Percentiles rank a stretch among this genome's conserved stretches.
These are phyloP conservation scores for Narthecium ossifragum DNA, from an alignment of 106 monocot species.

Conservation along the genomic window DNA sequence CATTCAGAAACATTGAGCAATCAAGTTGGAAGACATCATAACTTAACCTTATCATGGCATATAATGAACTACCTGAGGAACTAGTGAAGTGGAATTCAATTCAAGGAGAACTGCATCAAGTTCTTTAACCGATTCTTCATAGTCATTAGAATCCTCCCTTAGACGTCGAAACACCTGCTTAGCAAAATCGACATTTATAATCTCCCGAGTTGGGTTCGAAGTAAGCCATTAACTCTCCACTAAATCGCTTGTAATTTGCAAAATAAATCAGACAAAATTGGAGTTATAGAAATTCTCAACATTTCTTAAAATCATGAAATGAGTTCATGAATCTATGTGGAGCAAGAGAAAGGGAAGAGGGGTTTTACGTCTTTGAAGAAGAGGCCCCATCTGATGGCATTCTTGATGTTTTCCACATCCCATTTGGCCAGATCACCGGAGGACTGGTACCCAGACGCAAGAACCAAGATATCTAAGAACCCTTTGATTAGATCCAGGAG, in stretches of 20 bases:
- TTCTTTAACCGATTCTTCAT: constrained; percentile 42
- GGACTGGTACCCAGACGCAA: constrained; percentile 65
- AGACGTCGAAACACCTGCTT: constrained; percentile 48
- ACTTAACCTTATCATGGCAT: too few species aligned
- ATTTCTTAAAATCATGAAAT: too few species aligned
- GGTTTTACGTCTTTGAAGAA: constrained; percentile 65
- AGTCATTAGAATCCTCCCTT: constrained; percentile 22
- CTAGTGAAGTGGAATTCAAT: constrained; percentile 37
- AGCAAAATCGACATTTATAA: neutral
- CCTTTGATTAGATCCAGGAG: constrained; percentile 47
- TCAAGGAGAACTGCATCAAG: constrained; percentile 52
- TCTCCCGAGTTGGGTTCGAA: too few species aligned
- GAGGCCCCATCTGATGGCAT: constrained; percentile 59
- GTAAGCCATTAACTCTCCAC: too few species aligned
- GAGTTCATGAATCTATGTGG: too few species aligned
- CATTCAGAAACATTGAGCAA: neutral
- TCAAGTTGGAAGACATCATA: too few species aligned
- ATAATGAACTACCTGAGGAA: constrained; percentile 74
- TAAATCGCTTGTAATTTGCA: too few species aligned
- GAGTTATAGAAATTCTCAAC: too few species aligned
- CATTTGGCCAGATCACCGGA: constrained; percentile 57
- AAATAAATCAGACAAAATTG: too few species aligned
- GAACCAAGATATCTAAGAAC: constrained; percentile 72
- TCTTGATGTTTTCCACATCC: constrained; percentile 54
- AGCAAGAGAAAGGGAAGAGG: constrained; percentile 1